Base-by-base conservation (phyloP, 805 yeast species). In the Barnettozyma californica region DNA sequence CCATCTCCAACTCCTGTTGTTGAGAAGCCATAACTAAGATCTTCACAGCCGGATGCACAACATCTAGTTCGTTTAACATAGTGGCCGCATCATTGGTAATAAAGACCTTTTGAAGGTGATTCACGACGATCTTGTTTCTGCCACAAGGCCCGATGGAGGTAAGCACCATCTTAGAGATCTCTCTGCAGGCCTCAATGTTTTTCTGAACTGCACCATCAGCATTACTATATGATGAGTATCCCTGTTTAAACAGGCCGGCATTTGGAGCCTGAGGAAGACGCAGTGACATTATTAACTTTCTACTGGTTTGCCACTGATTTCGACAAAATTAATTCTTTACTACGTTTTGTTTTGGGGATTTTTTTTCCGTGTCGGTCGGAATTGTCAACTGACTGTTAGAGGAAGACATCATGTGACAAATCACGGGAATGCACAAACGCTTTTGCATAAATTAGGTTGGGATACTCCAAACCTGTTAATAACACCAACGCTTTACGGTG, bases 61-160 rank as follows among this genome's bases (percentile, higher is more conserved):
- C 89, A 53, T 92, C 97, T 48, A 92, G 73, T 67, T 94, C 98
- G 56, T 85, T 80, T 51, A 94, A 75, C 84, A 94, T 94, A 8
- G 99, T 94, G 35, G 97, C 97, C n/a, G 98, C 97, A 66, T 94
- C 99, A 58, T 88, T 88, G 39, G 98, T 94, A 53, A 94, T 80
- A 65, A 90, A 88, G 21, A 88, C 84, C 64, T 84, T 89, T 51
- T 89, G 90, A 56, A 87, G 69, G 59, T 87, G 80, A 69, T 92
- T 92, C 48, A 94, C 96, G 59, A 94, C 85, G 66, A 94, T 89
- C 77, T 94, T 94, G 69, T 91, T 94, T 63, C 97, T 80, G 46
- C 99, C 99, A 69, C 95, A 87, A 52, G 99, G 99, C 7, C 99
- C 99, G 74, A 94, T 86, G 11, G 97, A 89, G 2, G 97, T 90